Evolutionary conservation across 768 basidiomycete genomes (phyloP).

Genomic region (Butyriboletus loyo): DNA sequence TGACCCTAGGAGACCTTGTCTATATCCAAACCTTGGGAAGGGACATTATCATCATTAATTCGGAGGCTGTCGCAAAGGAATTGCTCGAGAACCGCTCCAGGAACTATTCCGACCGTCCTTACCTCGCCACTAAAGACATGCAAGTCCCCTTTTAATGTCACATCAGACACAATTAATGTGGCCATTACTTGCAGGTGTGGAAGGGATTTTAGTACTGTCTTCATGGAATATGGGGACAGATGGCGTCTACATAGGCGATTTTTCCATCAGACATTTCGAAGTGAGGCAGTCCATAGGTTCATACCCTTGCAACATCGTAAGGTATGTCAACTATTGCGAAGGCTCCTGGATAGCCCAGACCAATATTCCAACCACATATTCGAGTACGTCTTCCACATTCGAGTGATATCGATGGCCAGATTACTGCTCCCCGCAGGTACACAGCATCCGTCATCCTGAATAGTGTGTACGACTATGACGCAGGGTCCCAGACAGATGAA

Average conservation of each 20-base stretch:
- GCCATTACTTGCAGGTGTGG: slow-evolving; percentile 13
- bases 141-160: not conserved
- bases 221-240: slow-evolving; percentile 31
- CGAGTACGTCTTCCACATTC: slow-evolving; percentile 22
- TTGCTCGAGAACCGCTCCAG: slow-evolving; percentile 46
- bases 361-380: slow-evolving; percentile 33
- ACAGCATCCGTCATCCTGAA: slow-evolving; percentile 21
- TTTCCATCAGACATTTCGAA: slow-evolving; percentile 27
- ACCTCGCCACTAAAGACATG: slow-evolving; percentile 15
- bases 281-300: slow-evolving; percentile 24
- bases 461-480: slow-evolving; percentile 19
- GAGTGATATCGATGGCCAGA: not conserved
- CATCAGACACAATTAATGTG: not conserved
- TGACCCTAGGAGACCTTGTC: slow-evolving; percentile 41
- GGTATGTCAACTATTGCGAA: slow-evolving; percentile 30
- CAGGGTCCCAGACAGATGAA: slow-evolving; percentile 10
- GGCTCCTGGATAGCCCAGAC: slow-evolving; percentile 33
- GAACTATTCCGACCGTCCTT: slow-evolving; percentile 52
- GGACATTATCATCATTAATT: slow-evolving; percentile 47
- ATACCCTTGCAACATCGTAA: slow-evolving; percentile 30
- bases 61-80: slow-evolving; percentile 39
- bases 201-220: slow-evolving; percentile 20
- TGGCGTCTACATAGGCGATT: slow-evolving; percentile 33
- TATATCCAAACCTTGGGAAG: slow-evolving; percentile 45
- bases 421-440: slow-evolving; percentile 5